Evolutionary conservation across 352 stramenopile genomes (phyloP), one percentile per base, ranked within the genome.

Genomic region (Pythium chondricola): DNA sequence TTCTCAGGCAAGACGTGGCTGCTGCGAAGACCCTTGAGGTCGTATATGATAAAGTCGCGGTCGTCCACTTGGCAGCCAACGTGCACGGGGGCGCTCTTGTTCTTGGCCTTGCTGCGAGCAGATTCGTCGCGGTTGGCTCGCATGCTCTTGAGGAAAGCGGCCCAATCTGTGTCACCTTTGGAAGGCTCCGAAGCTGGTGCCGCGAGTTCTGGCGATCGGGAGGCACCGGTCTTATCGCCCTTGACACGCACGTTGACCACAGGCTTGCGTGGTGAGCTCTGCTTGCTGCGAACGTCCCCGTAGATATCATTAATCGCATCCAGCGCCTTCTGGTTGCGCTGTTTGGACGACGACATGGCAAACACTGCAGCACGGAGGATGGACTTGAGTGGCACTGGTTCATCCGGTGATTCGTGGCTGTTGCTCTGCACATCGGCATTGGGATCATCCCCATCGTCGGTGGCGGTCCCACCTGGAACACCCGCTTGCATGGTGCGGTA

Each of bases 341-440:
- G 69, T 21, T 61, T 68, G 5, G 76, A 88, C 11, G 50, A 72
- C 21, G 76, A 88, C 73, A 88, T 81, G 8, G 73, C 69, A 46
- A 83, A 68, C 38, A 88, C 77, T 9, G 73, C 76, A 3, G 76
- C 71, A 7, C 65, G 67, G 6, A 88, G 48, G 11, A 88, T 62
- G 13, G 65, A 71, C 32, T 83, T 84, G 29, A 88, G 60, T 14
- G 71, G 69, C 44, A 65, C 57, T 7, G 64, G 38, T 50, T 65
- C 59, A 0, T 58, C 60, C 16, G 36, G 25, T 9, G 5, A 22
- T 0, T 53, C 47, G 17, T 31, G 26, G 21, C 17, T 26, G 2
- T 13, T 25, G 14, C 16, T 1, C 4, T 7, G 7, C 25, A 39
- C 18, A 4, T 27, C 37, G 7, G 35, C 38, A 16, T 35, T 29